Evolutionary conservation across 2,329 filamentous ascomycete species (phyloP).

Genomic region (Aspergillus clavatus): DNA sequence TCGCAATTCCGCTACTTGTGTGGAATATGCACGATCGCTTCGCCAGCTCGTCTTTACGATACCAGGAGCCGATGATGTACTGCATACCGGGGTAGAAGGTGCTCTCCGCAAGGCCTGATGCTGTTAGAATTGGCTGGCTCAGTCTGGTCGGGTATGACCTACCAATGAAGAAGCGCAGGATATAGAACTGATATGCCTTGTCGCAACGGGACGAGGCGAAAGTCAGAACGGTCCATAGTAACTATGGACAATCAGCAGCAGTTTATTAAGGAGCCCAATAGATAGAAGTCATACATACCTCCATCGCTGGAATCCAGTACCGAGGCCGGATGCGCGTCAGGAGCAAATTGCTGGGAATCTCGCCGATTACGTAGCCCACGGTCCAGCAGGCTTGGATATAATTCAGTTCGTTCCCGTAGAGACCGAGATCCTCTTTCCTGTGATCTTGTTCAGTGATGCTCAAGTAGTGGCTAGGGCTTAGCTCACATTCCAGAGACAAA

Average conservation of each 20-base stretch:
- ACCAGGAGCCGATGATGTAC: constrained; percentile 51
- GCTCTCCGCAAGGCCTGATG: constrained; percentile 43
- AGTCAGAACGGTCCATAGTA: constrained; percentile 48
- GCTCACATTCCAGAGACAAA: constrained; percentile 46
- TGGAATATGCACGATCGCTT: constrained; percentile 53
- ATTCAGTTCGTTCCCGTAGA: constrained; percentile 54
- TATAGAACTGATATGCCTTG: constrained; percentile 43
- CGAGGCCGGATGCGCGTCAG: constrained; percentile 46
- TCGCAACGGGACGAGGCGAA: constrained; percentile 41
- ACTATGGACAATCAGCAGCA: constrained; percentile 15
- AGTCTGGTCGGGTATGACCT: neutral
- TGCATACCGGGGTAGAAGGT: constrained; percentile 52
- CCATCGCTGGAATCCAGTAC: constrained; percentile 47
- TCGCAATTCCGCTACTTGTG: constrained; percentile 42
- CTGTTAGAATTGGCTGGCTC: neutral
- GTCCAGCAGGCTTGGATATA: constrained; percentile 56
- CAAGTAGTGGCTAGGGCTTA: neutral
- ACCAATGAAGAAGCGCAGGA: constrained; percentile 48
- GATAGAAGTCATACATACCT: constrained; percentile 36
- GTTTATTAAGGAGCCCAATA: neutral
- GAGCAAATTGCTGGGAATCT: constrained; percentile 50
- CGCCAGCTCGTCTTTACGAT: constrained; percentile 47
- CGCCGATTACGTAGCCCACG: constrained; percentile 55
- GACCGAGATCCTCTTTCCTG: constrained; percentile 50
- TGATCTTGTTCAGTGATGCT: neutral